Conservation (phyloP, 2,329 filamentous ascomycete species). For the Fusarium sp. region DNA sequence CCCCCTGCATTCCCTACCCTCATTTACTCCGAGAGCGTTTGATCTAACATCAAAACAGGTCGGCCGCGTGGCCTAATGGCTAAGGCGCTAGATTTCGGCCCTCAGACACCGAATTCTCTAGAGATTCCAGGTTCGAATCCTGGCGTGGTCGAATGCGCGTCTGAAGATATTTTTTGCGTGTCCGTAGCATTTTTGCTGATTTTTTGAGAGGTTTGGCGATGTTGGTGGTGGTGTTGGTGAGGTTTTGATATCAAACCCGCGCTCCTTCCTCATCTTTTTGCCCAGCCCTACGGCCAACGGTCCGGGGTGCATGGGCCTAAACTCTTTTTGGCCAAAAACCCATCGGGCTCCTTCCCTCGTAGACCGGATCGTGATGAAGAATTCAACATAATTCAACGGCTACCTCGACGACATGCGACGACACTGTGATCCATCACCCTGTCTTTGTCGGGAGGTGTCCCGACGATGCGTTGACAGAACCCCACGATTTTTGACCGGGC, state of each 20-base stretch:
- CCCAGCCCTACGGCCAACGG: conserved; percentile 2
- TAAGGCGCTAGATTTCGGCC: conserved; percentile 57
- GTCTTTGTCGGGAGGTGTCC: conserved; percentile 12
- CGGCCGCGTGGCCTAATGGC: conserved; percentile 57
- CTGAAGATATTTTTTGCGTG: conserved; percentile 19
- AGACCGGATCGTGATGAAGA: background rate
- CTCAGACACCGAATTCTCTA: conserved; percentile 44
- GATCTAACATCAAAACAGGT: conserved; percentile 7
- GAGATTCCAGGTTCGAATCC: conserved; percentile 55
- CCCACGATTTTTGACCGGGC: conserved; percentile 30
- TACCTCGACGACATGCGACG: background rate
- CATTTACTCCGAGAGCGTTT: background rate
- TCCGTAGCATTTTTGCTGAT: background rate
- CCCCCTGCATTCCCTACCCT: background rate
- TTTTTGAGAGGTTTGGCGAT: background rate
- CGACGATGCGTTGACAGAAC: conserved; percentile 21
- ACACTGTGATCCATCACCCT: background rate
- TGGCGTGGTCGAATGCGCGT: conserved; percentile 50
- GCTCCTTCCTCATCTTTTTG: background rate
- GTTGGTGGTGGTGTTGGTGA: background rate
- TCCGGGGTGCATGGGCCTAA: conserved; percentile 2
- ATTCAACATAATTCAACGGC: background rate
- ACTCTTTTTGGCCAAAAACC: background rate
- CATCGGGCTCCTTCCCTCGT: background rate
- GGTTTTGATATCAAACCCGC: background rate